Base-by-base conservation (phyloP, 2,329 filamentous ascomycete genomes). In the Bipolaris zeicola region DNA sequence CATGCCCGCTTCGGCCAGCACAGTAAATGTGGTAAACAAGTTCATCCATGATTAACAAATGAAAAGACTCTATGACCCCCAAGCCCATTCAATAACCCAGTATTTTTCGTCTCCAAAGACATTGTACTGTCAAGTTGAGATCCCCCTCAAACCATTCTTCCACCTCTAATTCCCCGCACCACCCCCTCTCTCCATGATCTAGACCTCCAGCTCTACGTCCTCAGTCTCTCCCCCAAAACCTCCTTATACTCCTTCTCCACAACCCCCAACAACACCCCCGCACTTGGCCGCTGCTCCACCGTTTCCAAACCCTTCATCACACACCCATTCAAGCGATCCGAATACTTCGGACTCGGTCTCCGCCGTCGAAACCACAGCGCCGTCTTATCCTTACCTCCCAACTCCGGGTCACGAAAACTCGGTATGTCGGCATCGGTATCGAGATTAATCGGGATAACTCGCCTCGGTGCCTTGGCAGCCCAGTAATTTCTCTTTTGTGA, bases 321-420 rank as follows among this genome's bases (percentile, higher is more conserved):
- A 31, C 56, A 62, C 16, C 49, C n/a, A 34, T 67, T 66, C 13
- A 67, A 49, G 5, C n/a, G 38, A 34, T 65, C 49, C 3, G 55
- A 61, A 48, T 66, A 66, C 20, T 46, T 60, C 1, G 62, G 62
- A 6, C 58, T 62, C 4, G 60, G 60, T 14, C 61, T 53, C 13
- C 8, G 38, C 33, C 52, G 50, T 5, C 60, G 52, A 2, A 36
- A 3, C 10, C 34, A 34, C 3, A 26, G 13, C 14, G 34, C 52
- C 3, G 52, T 45, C 11, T 39, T 24, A 16, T 57, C 53, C 16
- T 22, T 11, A 3, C 50, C 18, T 6, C 50, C 55, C 10, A 58
- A 11, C 8, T 37, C 2, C 3, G 38, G 20, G 13, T 53, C 53
- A 3, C 36, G 18, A 3, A 54, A 11, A 1, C 34, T 31, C 2